phyloP scores from a whole-genome alignment of 1,284 basidiomycete species.

The Singerocomus rubriflavus region DNA sequence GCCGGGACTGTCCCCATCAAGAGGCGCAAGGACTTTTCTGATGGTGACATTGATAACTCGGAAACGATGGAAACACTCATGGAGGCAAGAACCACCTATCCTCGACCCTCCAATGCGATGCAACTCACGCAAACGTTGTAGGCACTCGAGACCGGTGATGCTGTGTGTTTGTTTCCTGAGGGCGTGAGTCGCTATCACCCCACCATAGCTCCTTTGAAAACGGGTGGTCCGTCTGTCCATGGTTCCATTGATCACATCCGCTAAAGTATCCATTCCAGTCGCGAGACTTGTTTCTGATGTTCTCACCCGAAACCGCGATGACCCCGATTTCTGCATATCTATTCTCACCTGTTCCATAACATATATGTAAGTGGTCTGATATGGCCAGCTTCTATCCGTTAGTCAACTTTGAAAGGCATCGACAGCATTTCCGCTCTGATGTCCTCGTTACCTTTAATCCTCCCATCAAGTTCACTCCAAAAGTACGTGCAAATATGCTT shows the following conservation, averaged over 20 bases:
- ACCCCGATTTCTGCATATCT: conserved; percentile 68
- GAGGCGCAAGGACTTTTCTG: conserved; percentile 64
- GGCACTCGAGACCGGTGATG: conserved; percentile 76
- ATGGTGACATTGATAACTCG: conserved; percentile 60
- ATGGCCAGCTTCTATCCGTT: background rate
- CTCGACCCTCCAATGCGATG: background rate
- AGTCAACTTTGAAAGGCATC: conserved; percentile 37
- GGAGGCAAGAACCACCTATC: conserved; percentile 41
- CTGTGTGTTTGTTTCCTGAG: conserved; percentile 80
- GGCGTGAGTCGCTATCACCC: conserved; percentile 82
- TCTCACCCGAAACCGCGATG: conserved; percentile 63
- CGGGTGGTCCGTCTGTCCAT: conserved; percentile 56
- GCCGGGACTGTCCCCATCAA: conserved; percentile 82
- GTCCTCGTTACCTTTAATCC: conserved; percentile 81
- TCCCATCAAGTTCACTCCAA: conserved; percentile 65
- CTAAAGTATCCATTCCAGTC: conserved; percentile 41
- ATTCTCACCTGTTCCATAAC: conserved; percentile 79
- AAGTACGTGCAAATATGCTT: conserved; percentile 37
- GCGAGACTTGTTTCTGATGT: conserved; percentile 78
- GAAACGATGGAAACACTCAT: conserved; percentile 65
- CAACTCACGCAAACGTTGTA: conserved; percentile 28
- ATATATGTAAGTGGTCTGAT: conserved; percentile 55
- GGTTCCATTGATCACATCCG: background rate
- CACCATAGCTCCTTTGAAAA: conserved; percentile 78
- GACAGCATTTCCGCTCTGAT: conserved; percentile 81